Evolutionary conservation across 352 stramenopile species (phyloP), one percentile per base, ranked within the genome.

Genomic region (Peronospora belbahrii): DNA sequence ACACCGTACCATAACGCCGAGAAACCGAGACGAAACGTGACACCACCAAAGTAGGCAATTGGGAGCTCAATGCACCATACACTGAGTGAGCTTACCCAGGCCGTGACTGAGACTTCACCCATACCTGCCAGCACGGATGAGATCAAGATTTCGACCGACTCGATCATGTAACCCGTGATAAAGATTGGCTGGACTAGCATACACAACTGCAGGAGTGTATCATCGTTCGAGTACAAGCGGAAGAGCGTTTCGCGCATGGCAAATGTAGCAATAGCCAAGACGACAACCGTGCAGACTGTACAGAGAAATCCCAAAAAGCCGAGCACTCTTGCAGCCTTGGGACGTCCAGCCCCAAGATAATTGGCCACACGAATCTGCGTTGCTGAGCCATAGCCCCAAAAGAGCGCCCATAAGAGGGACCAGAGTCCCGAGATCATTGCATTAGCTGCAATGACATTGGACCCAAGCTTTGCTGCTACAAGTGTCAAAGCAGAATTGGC

Each of bases 281-380:
- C 11, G 1, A 71, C 42, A 0, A 90, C 74, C 2, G 61, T 75
- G 1, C 60, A 41, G 2, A 83, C 44, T 8, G 75, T 88, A 42
- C 71, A 86, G 6, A 49, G 33, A 28, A 89, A 81, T 4, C 81
- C 81, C 1, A 90, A 58, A 35, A 80, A 67, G 1, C 48, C 69
- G 5, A 90, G 38, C 32, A 73, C 65, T 10, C 63, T 44, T 10
- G 80, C 80, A 11, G 70, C 68, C 19, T 79, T 69, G 2, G 80
- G 76, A 15, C 74, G 74, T 50, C 78, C 80, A 18, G 74, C 74
- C 11, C 80, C 80, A 1, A 91, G 42, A 41, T 88, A 81, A 48
- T 88, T 88, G 20, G 80, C 74, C 19, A 88, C 76, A 1, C 76
- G 74, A 17, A 86, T 80, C 52, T 91, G 80, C 19, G 78, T 85